These are phyloP conservation scores for Colletotrichum agaves DNA, from an alignment of 2,329 filamentous ascomycete genomes.

Conservation along the genomic window DNA sequence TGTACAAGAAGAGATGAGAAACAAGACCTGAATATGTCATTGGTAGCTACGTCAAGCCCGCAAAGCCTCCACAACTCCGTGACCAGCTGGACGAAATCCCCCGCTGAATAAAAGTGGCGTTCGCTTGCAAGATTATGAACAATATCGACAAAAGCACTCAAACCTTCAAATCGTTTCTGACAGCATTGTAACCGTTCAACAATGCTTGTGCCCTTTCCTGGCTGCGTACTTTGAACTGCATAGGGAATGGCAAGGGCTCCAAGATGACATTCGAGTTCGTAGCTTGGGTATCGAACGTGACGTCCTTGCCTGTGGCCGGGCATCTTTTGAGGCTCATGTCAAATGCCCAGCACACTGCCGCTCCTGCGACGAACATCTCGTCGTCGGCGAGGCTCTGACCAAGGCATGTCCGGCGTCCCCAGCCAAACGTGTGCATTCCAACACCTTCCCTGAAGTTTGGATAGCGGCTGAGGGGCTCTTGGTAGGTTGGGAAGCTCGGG, in stretches of 20 bases:
- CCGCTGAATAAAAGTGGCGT: no score
- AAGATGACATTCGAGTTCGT: conserved; percentile 65
- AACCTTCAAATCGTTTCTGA: conserved; percentile 46
- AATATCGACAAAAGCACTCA: conserved; percentile 5
- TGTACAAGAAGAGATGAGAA: conserved; percentile 48
- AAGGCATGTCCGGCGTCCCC: conserved; percentile 70
- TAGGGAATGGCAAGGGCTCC: conserved; percentile 59
- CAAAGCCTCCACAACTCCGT: no score
- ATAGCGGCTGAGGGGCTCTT: conserved; percentile 71
- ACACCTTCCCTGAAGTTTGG: conserved; percentile 69
- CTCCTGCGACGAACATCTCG: conserved; percentile 63
- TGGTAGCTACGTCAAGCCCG: no score
- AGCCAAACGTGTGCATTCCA: conserved; percentile 73
- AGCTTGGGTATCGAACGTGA: conserved; percentile 60
- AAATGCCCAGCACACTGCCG: conserved; percentile 61
- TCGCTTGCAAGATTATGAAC: no score
- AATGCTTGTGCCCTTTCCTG: conserved; percentile 51
- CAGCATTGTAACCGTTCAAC: conserved; percentile 49
- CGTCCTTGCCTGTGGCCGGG: conserved; percentile 52
- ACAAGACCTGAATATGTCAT: background rate
- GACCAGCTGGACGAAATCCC: no score
- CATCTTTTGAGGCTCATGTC: conserved; percentile 53
- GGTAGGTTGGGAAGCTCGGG: conserved; percentile 70
- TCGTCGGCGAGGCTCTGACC: conserved; percentile 72
- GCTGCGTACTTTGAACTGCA: conserved; percentile 56